A percentile compares a stretch with the other conserved stretches of the same genome.
Conservation (phyloP, 2,329 filamentous ascomycete genomes). For the Parafenestella ontariensis region DNA sequence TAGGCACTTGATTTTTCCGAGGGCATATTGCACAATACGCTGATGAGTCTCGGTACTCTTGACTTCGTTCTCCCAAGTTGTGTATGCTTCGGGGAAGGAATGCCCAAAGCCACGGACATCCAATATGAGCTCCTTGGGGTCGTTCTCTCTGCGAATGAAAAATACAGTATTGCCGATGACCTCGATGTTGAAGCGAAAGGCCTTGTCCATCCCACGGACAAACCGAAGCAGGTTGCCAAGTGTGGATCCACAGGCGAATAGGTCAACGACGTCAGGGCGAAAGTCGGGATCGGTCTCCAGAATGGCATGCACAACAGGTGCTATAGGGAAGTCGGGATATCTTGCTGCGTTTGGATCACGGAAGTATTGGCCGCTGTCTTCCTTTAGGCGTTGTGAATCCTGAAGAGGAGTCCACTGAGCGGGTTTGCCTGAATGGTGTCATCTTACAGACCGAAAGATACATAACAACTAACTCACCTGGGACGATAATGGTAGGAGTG, state of each 20-base stretch:
- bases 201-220: conserved; percentile 51
- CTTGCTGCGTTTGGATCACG: conserved; percentile 63
- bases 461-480: conserved; percentile 25
- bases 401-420: conserved; percentile 59
- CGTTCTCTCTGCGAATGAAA: conserved; percentile 68
- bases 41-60: conserved; percentile 67
- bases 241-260: conserved; percentile 68
- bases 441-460: neutral
- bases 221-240: conserved; percentile 69
- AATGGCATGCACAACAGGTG: conserved; percentile 57
- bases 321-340: conserved; percentile 59
- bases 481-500: conserved; percentile 47
- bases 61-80: conserved; percentile 65
- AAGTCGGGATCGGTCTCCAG: conserved; percentile 50
- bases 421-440: conserved; percentile 53
- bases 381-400: conserved; percentile 42
- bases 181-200: conserved; percentile 68
- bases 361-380: conserved; percentile 60
- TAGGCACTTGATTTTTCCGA: conserved; percentile 61
- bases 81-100: conserved; percentile 71
- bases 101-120: conserved; percentile 69
- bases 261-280: conserved; percentile 52
- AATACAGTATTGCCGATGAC: conserved; percentile 65
- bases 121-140: conserved; percentile 63
- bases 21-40: conserved; percentile 64